A percentile compares a stretch with the other conserved stretches of the same genome.
Evolutionary conservation across 73 alveolate genomes (phyloP).

Genomic region (Paramecium octaurelia): DNA sequence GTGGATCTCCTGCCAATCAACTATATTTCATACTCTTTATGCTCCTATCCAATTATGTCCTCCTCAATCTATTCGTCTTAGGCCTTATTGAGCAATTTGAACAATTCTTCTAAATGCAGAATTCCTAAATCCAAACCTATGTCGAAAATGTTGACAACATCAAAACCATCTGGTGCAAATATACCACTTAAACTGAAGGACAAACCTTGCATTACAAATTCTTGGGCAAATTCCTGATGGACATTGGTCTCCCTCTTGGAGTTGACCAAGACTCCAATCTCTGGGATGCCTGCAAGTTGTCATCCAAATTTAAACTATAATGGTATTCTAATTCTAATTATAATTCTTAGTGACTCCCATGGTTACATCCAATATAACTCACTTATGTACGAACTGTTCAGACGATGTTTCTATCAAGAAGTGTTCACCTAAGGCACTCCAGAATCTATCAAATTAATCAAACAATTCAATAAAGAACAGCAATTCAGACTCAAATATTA

Average conservation of each 20-base stretch:
- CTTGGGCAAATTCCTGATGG: neutral
- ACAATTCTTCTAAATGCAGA: neutral
- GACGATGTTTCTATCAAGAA: neutral
- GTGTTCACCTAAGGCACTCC: neutral
- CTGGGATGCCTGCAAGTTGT: constrained; percentile 3
- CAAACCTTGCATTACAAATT: neutral
- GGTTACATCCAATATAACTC: constrained; percentile 13
- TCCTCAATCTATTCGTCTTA: constrained; percentile 22
- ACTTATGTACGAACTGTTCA: neutral
- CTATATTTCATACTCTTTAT: neutral
- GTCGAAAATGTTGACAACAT: constrained; percentile 4
- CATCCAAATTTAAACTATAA: neutral
- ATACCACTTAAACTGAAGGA: neutral
- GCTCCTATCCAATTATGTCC: neutral
- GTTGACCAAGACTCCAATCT: neutral
- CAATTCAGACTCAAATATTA: neutral
- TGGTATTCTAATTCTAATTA: neutral
- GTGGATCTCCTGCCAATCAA: neutral
- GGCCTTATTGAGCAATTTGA: constrained; percentile 39
- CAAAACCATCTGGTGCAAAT: constrained; percentile 46
- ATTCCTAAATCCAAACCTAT: neutral
- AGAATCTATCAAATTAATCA: neutral
- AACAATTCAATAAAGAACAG: neutral
- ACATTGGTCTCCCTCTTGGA: neutral
- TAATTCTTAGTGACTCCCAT: neutral